phyloP scores from a whole-genome alignment of 2,329 filamentous ascomycete species.

The Hymenoscyphus fraxineus region DNA sequence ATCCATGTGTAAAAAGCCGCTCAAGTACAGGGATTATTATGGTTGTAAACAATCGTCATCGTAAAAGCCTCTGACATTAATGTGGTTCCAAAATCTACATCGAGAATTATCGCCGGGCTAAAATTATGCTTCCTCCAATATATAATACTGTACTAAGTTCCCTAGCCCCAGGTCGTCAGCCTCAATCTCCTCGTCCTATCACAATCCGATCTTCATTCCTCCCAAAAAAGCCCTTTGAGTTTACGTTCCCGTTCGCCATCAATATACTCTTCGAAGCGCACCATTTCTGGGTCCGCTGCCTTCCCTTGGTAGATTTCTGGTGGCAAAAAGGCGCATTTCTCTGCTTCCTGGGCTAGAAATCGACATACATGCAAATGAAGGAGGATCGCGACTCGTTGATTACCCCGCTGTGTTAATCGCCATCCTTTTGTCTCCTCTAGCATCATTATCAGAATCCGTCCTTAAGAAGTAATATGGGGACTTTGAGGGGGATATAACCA shows the following conservation, averaged over 20 bases:
- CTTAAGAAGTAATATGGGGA: background rate
- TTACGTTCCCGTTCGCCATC: slow-evolving; percentile 25
- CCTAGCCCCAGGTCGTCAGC: background rate
- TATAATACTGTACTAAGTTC: background rate
- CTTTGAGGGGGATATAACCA: slow-evolving; percentile 14
- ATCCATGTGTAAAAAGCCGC: too few species aligned
- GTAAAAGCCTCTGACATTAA: background rate
- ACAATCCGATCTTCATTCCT: slow-evolving; percentile 1
- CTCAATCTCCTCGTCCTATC: background rate
- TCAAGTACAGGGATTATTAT: too few species aligned
- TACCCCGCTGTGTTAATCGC: slow-evolving; percentile 35
- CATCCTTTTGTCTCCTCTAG: slow-evolving; percentile 29
- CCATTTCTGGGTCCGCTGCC: slow-evolving; percentile 19
- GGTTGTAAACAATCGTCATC: too few species aligned
- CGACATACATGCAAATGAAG: slow-evolving; percentile 38
- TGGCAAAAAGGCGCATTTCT: slow-evolving; percentile 36
- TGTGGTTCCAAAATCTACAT: background rate
- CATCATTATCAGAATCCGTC: slow-evolving; percentile 3
- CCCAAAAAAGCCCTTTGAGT: slow-evolving; percentile 25
- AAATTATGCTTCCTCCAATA: background rate
- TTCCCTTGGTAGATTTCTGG: slow-evolving; percentile 29
- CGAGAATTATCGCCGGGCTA: background rate
- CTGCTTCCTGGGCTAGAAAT: slow-evolving; percentile 34
- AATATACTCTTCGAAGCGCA: slow-evolving; percentile 21
- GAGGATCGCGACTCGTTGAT: slow-evolving; percentile 37